phyloP scores from a whole-genome alignment of 352 stramenopile genomes.

The Pythium apleroticum region DNA sequence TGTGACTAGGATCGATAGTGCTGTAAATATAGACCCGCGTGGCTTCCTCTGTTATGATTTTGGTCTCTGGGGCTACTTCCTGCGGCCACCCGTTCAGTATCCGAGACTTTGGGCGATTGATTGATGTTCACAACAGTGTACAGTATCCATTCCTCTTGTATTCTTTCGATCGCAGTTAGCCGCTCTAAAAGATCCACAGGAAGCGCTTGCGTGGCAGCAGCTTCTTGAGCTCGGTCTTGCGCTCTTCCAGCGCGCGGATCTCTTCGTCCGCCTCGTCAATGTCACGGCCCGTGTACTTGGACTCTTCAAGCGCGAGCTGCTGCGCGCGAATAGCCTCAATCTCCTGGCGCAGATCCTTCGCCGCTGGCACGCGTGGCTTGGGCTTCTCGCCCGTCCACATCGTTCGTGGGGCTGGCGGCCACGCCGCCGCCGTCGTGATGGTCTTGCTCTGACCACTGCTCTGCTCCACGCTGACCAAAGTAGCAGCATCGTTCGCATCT shows the following conservation, averaged over 20 bases:
- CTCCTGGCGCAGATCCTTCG: constrained; percentile 43
- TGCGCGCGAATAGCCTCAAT: constrained; percentile 59
- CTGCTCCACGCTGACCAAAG: constrained; percentile 27
- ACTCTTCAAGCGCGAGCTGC: constrained; percentile 60
- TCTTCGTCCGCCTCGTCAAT: constrained; percentile 82
- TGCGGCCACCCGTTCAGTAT: too few species aligned
- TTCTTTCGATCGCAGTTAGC: background rate
- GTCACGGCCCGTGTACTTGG: constrained; percentile 75
- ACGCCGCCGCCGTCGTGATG: constrained; percentile 38
- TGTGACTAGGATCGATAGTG: too few species aligned
- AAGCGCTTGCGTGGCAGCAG: constrained; percentile 77
- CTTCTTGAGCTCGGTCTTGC: constrained; percentile 67
- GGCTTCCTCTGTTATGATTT: too few species aligned
- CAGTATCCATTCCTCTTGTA: background rate
- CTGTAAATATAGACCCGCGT: too few species aligned
- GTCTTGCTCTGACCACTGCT: constrained; percentile 7
- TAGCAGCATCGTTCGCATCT: constrained; percentile 2
- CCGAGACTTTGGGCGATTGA: too few species aligned
- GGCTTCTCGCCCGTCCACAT: constrained; percentile 45
- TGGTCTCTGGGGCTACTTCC: too few species aligned
- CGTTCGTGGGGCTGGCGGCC: constrained; percentile 46
- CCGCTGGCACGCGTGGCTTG: constrained; percentile 17
- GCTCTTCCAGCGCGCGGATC: constrained; percentile 62
- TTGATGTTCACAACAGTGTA: too few species aligned
- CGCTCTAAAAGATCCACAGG: constrained; percentile 73